Base-by-base conservation (phyloP, 1,139 yeast genomes). In the Blastobotrys buckinghamii region DNA sequence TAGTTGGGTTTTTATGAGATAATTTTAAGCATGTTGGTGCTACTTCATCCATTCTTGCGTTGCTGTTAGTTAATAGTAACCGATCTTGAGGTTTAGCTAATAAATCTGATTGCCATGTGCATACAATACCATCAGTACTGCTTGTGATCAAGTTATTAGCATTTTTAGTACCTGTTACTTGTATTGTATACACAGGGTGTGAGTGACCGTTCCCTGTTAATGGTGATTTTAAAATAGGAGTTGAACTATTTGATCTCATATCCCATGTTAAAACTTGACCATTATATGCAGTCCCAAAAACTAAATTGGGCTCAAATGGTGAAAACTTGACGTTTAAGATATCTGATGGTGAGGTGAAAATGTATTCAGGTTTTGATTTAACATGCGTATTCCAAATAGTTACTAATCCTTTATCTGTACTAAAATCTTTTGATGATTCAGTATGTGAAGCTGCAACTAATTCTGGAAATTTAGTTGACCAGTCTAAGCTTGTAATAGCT, bases 211-310 rank as follows among this genome's bases (percentile, higher is more conserved):
- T 51, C 4, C 64, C 62, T 2, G 59, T 65, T 42, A 59, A 58
- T 26, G 66, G 67, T 1, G 74, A 63, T 19, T 51, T 66, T 48
- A 60, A 62, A 42, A 61, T 64, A 8, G 71, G 72, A 43, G 51
- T 53, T 45, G 48, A 48, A 12, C 9, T 17, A 46, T 56, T 55
- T 1, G 63, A 50, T 19, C 72, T 61, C 43, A 72, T 56, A 43
- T 76, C 77, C 79, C 78, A 76, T 1, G 69, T 61, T 36, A 72
- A 52, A 2, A 76, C 53, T 53, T 74, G 78, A 13, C 81, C 81
- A 56, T 73, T 74, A 51, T 70, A 72, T 8, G 76, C 74, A 1
- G 76, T 69, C 1, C 76, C 80, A 47, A 68, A 67, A 24, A 76
- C 57, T 1, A 69, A 51, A 41, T 63, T 64, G 7, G 74, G 61